Evolutionary conservation across 805 yeast genomes (phyloP).

Genomic region (Kazachstania martiniae): DNA sequence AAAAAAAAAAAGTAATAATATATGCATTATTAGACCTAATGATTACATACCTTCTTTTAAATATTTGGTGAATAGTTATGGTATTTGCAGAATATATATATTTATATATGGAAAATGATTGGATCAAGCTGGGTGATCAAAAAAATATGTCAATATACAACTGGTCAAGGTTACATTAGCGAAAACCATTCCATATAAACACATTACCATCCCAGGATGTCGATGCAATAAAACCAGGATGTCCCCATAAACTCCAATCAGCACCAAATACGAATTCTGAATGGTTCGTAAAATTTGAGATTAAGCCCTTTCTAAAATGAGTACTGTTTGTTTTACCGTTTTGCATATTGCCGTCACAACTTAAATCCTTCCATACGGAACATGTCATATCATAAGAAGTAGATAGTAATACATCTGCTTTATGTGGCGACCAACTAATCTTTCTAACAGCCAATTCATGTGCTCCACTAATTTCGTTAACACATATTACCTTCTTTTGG

Average conservation of each 20-base stretch:
- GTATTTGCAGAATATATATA: neutral
- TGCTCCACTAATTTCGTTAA: conserved; percentile 62
- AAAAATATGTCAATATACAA: neutral
- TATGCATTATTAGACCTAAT: too few species aligned
- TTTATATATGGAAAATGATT: too few species aligned
- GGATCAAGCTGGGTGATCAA: too few species aligned
- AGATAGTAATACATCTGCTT: conserved; percentile 54
- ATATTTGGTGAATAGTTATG: too few species aligned
- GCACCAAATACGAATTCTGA: conserved; percentile 86
- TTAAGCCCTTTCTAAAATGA: conserved; percentile 39
- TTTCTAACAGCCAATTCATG: conserved; percentile 84
- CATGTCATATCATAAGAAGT: conserved; percentile 91
- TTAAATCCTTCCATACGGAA: conserved; percentile 70
- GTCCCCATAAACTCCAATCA: conserved; percentile 96
- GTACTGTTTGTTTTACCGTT: conserved; percentile 34
- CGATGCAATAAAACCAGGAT: conserved; percentile 89
- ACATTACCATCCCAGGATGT: conserved; percentile 97
- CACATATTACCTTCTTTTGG: conserved; percentile 29
- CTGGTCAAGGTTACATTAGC: conserved; percentile 1
- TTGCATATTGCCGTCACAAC: conserved; percentile 45
- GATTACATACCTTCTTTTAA: too few species aligned
- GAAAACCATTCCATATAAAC: conserved; percentile 66
- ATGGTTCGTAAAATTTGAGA: conserved; percentile 55
- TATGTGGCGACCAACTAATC: conserved; percentile 85
- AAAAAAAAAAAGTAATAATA: too few species aligned